phyloP scores from a whole-genome alignment of 2,329 filamentous ascomycete genomes.

The Ceratocystis harringtonii region DNA sequence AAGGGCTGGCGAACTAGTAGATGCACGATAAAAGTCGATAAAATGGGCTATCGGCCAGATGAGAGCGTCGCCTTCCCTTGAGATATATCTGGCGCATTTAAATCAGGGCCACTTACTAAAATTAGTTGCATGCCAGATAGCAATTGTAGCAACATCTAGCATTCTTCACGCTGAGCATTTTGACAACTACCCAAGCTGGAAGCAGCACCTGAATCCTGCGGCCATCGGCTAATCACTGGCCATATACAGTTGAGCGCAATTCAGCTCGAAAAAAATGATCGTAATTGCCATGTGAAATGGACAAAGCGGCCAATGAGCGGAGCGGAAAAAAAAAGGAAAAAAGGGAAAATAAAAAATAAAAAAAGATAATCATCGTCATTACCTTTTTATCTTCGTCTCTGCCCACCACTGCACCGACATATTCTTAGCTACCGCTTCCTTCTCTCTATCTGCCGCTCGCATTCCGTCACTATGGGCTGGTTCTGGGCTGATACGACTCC shows the following conservation, averaged over 20 bases:
- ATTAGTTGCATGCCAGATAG: neutral
- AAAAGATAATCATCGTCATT: slow-evolving; percentile 7
- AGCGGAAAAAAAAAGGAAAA: slow-evolving; percentile 2
- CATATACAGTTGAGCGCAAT: neutral
- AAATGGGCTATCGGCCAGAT: neutral
- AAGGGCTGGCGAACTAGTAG: neutral
- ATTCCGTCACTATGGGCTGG: slow-evolving; percentile 38
- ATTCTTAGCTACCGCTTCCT: slow-evolving; percentile 1
- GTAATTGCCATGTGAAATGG: neutral
- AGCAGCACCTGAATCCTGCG: neutral
- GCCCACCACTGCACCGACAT: too few species aligned
- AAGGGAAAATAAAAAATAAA: slow-evolving; percentile 5
- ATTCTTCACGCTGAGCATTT: neutral
- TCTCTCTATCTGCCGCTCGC: slow-evolving; percentile 10
- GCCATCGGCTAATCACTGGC: neutral
- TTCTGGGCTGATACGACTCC: slow-evolving; percentile 43
- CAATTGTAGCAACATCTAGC: neutral
- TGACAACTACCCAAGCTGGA: too few species aligned
- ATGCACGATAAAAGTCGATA: neutral
- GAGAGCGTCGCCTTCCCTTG: neutral
- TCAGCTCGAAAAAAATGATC: neutral
- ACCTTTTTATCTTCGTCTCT: neutral
- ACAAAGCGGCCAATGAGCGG: slow-evolving; percentile 11
- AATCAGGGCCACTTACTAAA: neutral
- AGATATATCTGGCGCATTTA: neutral